Base-by-base conservation (phyloP, 495 filamentous ascomycete species). In the Tuber borchii region DNA sequence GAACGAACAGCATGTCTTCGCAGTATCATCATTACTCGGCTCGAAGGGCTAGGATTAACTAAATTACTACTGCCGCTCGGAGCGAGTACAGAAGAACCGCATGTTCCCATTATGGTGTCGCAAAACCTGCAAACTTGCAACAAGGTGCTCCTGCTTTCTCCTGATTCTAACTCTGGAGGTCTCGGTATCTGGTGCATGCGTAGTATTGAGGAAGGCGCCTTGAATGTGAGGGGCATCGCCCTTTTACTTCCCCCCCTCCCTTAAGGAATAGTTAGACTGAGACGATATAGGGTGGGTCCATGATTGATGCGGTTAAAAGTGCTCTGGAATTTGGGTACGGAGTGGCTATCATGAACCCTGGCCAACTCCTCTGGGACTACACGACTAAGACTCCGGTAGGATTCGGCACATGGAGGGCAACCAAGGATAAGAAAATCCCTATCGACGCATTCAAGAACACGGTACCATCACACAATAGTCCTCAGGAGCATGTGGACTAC, bases 281-380 rank as follows among this genome's bases (percentile, higher is more conserved):
- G 37, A 40, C 26, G 22, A 37, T 73, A 48, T n/a, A 75, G 71
- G 42, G 46, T 40, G 81, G 81, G 10, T 83, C 78, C 20, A 83
- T 83, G 81, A 34, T 81, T 16, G 44, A 69, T 71, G 73, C 79
- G 8, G 72, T 83, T 68, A 71, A 65, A 45, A 43, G 39, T 20
- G 81, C 81, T n/a, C 69, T 72, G 0, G 45, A 75, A 48, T 68
- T 77, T 46, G 81, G 78, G 2, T 83, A 83, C 45, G 73, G 51
- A 3, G 61, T 97, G 73, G 84, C 95, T 10, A 86, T 95, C 69
- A 89, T 91, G 20, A 97, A 95, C 81, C 83, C 88, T 2, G 92
- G 91, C 9, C 89, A 94, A 82, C 80, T 91, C 22, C 79, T 88
- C 75, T 95, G 91, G 91, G 89, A 90, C 82, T 88, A 89, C 45